These are phyloP conservation scores for Acanthamoeba triangularis DNA, from an alignment of 208 protist genomes.

Conservation along the genomic window DNA sequence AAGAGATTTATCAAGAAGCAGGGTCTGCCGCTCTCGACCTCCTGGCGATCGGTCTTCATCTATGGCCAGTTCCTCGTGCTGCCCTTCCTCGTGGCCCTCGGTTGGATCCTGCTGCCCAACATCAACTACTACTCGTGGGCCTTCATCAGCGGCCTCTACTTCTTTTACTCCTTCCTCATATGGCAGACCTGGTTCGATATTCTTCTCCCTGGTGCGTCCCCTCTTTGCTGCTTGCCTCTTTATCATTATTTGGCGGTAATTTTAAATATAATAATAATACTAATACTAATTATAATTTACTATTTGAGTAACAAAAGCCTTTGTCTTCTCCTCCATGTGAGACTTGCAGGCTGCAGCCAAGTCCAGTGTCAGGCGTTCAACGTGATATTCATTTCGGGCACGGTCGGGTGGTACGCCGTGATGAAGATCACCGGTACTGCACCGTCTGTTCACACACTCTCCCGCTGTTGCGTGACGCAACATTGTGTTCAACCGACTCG, in stretches of 20 bases:
- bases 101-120: slow-evolving; percentile 40
- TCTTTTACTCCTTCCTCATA: slow-evolving; percentile 57
- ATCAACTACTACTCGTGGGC: slow-evolving; percentile 48
- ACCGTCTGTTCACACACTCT: too few species aligned
- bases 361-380: not conserved
- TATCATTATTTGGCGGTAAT: too few species aligned
- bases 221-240: too few species aligned
- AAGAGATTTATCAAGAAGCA: slow-evolving; percentile 45
- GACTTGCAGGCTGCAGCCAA: not conserved
- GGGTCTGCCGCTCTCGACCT: not conserved
- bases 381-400: not conserved
- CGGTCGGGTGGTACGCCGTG: slow-evolving; percentile 28
- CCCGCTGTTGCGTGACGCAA: not conserved
- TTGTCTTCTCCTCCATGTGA: not conserved
- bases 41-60: slow-evolving; percentile 28
- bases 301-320: too few species aligned
- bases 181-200: slow-evolving; percentile 64
- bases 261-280: too few species aligned
- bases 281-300: too few species aligned
- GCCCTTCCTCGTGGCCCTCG: not conserved
- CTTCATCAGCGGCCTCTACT: slow-evolving; percentile 13
- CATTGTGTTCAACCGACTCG: not conserved
- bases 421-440: slow-evolving; percentile 7
- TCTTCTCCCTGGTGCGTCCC: slow-evolving; percentile 15
- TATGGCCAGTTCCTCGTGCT: slow-evolving; percentile 54